Conservation (phyloP, 140 eudicot genomes). For the Ambrosia hybrid region DNA sequence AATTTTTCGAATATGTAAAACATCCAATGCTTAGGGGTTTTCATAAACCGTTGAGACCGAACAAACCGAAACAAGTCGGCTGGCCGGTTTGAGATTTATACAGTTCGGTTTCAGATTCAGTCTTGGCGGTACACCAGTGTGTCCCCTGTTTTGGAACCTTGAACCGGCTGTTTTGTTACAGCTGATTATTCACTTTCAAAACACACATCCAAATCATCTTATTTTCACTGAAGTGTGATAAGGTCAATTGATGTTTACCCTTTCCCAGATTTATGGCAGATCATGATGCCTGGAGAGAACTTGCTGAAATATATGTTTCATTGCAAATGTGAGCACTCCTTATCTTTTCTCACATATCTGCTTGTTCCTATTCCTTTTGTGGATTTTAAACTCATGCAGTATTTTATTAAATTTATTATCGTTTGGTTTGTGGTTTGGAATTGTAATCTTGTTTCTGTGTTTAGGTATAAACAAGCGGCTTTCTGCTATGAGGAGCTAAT, state of each 20-base stretch:
- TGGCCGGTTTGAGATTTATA: not conserved
- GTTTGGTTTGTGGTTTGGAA: not conserved
- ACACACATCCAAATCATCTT: not conserved
- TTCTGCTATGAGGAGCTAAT: slow-evolving; percentile 93
- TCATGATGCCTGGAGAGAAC: slow-evolving; percentile 99
- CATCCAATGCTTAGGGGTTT: too few species aligned
- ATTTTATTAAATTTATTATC: not conserved
- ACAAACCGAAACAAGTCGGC: too few species aligned
- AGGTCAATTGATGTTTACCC: slow-evolving; percentile 8
- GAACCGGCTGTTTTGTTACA: not conserved
- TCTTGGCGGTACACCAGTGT: not conserved
- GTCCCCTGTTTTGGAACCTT: not conserved
- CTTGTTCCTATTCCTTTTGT: not conserved
- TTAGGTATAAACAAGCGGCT: slow-evolving; percentile 97
- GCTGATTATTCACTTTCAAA: not conserved
- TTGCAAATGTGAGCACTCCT: slow-evolving; percentile 77
- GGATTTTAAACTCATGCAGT: not conserved
- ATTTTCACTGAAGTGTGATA: not conserved
- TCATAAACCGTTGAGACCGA: too few species aligned
- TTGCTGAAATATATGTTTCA: slow-evolving; percentile 89
- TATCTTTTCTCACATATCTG: not conserved
- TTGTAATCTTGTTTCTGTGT: slow-evolving; percentile 1
- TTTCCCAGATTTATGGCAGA: slow-evolving; percentile 90
- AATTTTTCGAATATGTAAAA: too few species aligned
- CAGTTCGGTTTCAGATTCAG: too few species aligned